Percentiles rank a stretch among this genome's conserved stretches.
These are phyloP conservation scores for Hypomontagnella monticulosa DNA, from an alignment of 495 filamentous ascomycete genomes.

Conservation along the genomic window DNA sequence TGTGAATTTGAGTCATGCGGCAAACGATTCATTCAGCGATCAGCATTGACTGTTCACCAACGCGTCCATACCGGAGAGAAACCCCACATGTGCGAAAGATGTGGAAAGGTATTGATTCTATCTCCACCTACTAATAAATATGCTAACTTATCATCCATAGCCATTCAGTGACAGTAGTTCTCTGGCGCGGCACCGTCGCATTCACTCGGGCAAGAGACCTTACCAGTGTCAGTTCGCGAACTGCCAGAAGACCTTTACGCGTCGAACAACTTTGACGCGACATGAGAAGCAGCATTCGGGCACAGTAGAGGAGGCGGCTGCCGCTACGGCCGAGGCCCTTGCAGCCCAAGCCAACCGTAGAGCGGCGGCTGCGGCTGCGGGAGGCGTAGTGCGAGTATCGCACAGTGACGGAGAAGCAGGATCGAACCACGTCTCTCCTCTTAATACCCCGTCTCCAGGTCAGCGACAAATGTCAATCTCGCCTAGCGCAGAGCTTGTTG, in stretches of 20 bases:
- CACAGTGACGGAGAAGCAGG: constrained; percentile 81
- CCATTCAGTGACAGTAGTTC: constrained; percentile 99
- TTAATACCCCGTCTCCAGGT: constrained; percentile 87
- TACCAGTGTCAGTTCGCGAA: constrained; percentile 98
- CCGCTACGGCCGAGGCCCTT: constrained; percentile 73
- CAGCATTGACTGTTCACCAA: constrained; percentile 94
- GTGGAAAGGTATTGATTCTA: constrained; percentile 82
- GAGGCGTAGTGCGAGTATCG: constrained; percentile 50
- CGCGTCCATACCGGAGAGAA: constrained; percentile 98
- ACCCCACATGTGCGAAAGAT: constrained; percentile 96
- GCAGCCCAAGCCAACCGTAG: constrained; percentile 62
- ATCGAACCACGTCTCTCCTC: constrained; percentile 82
- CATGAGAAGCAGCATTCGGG: constrained; percentile 97
- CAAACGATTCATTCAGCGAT: constrained; percentile 97
- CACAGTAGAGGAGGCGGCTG: constrained; percentile 92
- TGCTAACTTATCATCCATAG: constrained; percentile 55
- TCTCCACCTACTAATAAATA: constrained; percentile 35
- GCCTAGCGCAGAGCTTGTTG: constrained; percentile 78
- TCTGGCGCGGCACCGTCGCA: constrained; percentile 89
- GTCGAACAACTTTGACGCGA: constrained; percentile 91
- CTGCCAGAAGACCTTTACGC: constrained; percentile 98
- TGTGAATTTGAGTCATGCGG: constrained; percentile 90
- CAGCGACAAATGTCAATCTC: constrained; percentile 80
- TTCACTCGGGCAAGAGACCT: constrained; percentile 94
- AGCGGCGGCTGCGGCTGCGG: constrained; percentile 47